Conservation (phyloP, 768 basidiomycete species). For the Termitomyces sp. region DNA sequence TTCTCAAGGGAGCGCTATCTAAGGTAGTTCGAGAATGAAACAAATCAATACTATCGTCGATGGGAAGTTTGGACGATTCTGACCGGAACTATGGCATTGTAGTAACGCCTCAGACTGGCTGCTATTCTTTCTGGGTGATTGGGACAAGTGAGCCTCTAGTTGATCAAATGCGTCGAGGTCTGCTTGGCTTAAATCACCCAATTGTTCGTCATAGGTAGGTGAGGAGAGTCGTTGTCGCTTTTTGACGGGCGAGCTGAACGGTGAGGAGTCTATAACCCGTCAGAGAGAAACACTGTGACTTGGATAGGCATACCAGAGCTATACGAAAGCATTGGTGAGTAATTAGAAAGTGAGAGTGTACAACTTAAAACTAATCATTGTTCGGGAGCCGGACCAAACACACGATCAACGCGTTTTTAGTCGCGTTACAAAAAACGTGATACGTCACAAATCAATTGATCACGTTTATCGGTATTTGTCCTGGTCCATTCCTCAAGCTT, state of each 20-base stretch:
- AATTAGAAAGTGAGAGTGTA: background rate
- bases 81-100: constrained; percentile 4
- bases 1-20: background rate
- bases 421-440: constrained; percentile 19
- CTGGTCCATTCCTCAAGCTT: background rate
- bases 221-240: constrained; percentile 67
- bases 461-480: too few species aligned
- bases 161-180: constrained; percentile 54
- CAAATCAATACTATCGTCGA: background rate
- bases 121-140: constrained; percentile 7
- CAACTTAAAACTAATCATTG: too few species aligned
- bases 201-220: constrained; percentile 57
- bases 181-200: constrained; percentile 49
- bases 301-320: constrained; percentile 2
- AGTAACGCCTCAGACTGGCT: background rate
- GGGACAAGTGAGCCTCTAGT: constrained; percentile 39
- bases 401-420: constrained; percentile 19
- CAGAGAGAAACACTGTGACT: background rate
- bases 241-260: constrained; percentile 39
- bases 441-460: constrained; percentile 11
- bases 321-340: background rate
- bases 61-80: background rate
- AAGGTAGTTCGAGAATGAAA: background rate
- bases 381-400: background rate
- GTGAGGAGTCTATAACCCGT: constrained; percentile 19